Evolutionary conservation across 306 rosid genomes (phyloP).

Genomic region (Hylodesmum podocarpum): DNA sequence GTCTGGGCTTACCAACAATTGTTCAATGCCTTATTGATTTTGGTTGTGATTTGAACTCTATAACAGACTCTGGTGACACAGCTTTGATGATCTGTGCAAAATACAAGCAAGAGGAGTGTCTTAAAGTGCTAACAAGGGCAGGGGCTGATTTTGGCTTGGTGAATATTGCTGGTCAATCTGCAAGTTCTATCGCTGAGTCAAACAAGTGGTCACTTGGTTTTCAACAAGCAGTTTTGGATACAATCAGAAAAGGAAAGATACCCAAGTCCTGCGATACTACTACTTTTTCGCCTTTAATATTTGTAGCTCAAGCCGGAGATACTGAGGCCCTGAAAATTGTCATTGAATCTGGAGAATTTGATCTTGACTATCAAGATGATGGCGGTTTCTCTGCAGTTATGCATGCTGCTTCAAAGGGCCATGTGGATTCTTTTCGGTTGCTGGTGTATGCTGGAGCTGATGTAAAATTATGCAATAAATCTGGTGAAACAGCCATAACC

Average conservation of each 20-base stretch:
- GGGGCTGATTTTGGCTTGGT: conserved; percentile 82
- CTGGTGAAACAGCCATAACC: conserved; percentile 74
- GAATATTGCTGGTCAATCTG: conserved; percentile 64
- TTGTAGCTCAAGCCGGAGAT: conserved; percentile 73
- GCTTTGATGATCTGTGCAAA: conserved; percentile 76
- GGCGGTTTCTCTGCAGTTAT: conserved; percentile 77
- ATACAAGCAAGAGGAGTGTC: conserved; percentile 66
- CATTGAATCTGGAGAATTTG: conserved; percentile 52
- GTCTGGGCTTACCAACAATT: conserved; percentile 60
- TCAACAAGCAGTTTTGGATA: conserved; percentile 52
- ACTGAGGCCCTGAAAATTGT: conserved; percentile 66
- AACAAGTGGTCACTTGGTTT: conserved; percentile 71
- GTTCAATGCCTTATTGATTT: conserved; percentile 65
- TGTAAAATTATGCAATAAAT: conserved; percentile 66
- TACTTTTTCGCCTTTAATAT: conserved; percentile 59
- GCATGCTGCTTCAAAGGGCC: conserved; percentile 74
- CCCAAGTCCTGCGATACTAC: conserved; percentile 63
- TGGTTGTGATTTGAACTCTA: conserved; percentile 75
- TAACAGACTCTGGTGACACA: conserved; percentile 70
- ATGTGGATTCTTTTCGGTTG: conserved; percentile 70
- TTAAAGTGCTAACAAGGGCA: conserved; percentile 58
- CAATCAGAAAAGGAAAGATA: conserved; percentile 50
- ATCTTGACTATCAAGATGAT: conserved; percentile 73
- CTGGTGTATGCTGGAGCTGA: conserved; percentile 90
- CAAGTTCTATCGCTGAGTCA: conserved; percentile 60